phyloP scores from a whole-genome alignment of 2,329 filamentous ascomycete genomes.

The Pleochaeta shiraiana region DNA sequence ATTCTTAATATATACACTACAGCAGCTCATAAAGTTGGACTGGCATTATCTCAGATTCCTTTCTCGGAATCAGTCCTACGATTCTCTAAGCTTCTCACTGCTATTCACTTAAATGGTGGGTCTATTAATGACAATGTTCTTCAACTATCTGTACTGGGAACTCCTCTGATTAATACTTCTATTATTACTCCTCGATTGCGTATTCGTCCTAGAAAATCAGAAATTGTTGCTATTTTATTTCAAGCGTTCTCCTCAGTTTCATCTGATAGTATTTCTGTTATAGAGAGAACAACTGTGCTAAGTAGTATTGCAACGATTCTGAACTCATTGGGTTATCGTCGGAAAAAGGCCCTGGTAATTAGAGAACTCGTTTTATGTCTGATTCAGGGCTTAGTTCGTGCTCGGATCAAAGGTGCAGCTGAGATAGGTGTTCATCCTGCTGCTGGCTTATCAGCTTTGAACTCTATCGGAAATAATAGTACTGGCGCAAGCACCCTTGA shows the following conservation, averaged over 20 bases:
- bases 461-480: slow-evolving; percentile 27
- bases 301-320: slow-evolving; percentile 78
- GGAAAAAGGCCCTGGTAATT: slow-evolving; percentile 82
- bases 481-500: slow-evolving; percentile 34
- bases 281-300: slow-evolving; percentile 58
- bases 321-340: slow-evolving; percentile 52
- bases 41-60: slow-evolving; percentile 48
- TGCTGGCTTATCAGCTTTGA: slow-evolving; percentile 58
- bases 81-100: slow-evolving; percentile 46
- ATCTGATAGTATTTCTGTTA: slow-evolving; percentile 45
- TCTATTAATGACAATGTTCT: slow-evolving; percentile 37
- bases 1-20: slow-evolving; percentile 54
- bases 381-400: slow-evolving; percentile 70
- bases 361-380: slow-evolving; percentile 68
- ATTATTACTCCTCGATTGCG: slow-evolving; percentile 29
- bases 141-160: slow-evolving; percentile 42
- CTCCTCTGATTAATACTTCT: slow-evolving; percentile 27
- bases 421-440: slow-evolving; percentile 92
- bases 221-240: slow-evolving; percentile 43
- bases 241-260: slow-evolving; percentile 45
- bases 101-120: slow-evolving; percentile 43
- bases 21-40: slow-evolving; percentile 36
- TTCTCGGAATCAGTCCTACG: slow-evolving; percentile 54
- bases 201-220: slow-evolving; percentile 33
- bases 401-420: slow-evolving; percentile 79